Evolutionary conservation across 2,329 filamentous ascomycete species (phyloP).

Genomic region (Sporothrix inflata): DNA sequence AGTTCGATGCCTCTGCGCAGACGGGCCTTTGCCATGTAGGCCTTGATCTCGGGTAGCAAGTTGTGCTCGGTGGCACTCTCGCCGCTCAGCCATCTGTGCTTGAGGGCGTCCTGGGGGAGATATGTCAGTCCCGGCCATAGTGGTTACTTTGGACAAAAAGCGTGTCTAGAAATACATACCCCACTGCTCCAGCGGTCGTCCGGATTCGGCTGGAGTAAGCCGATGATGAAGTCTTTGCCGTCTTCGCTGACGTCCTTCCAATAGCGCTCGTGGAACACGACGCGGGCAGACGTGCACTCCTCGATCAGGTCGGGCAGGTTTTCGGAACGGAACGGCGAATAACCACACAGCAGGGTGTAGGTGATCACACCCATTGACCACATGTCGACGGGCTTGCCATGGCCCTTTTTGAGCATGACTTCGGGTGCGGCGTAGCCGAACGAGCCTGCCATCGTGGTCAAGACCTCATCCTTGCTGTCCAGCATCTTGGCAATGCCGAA

Average conservation of each 20-base stretch:
- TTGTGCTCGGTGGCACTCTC: slow-evolving; percentile 93
- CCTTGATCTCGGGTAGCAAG: slow-evolving; percentile 93
- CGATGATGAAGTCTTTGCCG: slow-evolving; percentile 90
- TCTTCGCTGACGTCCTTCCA: slow-evolving; percentile 97
- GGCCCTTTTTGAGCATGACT: slow-evolving; percentile 96
- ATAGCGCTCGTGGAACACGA: slow-evolving; percentile 96
- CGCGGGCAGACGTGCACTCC: slow-evolving; percentile 80
- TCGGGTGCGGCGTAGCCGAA: slow-evolving; percentile 98
- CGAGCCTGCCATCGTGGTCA: slow-evolving; percentile 98
- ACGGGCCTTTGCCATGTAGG: slow-evolving; percentile 88
- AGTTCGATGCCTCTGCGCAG: slow-evolving; percentile 93
- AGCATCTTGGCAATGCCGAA: slow-evolving; percentile 99
- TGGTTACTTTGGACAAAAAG: neutral
- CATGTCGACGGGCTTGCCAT: slow-evolving; percentile 98
- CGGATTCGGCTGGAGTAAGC: slow-evolving; percentile 77
- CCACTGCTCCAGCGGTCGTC: slow-evolving; percentile 76
- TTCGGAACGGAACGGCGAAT: slow-evolving; percentile 96
- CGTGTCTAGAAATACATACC: slow-evolving; percentile 51
- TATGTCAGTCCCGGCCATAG: slow-evolving; percentile 11
- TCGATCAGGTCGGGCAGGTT: slow-evolving; percentile 91
- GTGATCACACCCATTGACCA: slow-evolving; percentile 99
- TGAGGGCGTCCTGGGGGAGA: slow-evolving; percentile 66
- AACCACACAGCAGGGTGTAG: slow-evolving; percentile 96
- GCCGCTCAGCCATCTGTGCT: slow-evolving; percentile 87
- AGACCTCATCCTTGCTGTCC: slow-evolving; percentile 83